Base-by-base conservation (phyloP, 228 moss, liverwort and hornwort genomes). In the Sphagnum magellanicum region DNA sequence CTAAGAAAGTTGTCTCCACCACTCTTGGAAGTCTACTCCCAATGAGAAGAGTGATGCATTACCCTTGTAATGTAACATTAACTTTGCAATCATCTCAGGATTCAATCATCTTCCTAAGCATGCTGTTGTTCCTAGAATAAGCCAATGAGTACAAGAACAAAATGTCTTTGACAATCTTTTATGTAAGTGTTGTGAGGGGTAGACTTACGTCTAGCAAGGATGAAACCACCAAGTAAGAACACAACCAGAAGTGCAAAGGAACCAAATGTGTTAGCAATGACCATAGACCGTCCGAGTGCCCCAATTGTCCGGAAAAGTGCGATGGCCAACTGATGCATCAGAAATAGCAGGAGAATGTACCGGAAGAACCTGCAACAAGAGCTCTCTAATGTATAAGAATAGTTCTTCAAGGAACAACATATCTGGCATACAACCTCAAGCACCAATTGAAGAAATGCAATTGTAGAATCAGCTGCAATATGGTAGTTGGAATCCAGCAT, bases 301-400 rank as follows among this genome's bases (percentile, higher is more conserved):
- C 93, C 97, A 59, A 97, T 84, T 32, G 81, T 64, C 67, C 97
- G 91, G 79, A 97, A 97, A 50, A 97, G 85, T 16, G 78, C 90
- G 46, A 97, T 49, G 51, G 97, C 93, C 93, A 97, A 88, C 77
- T 97, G 97, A 81, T 97, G 93, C 82, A 97, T 84, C 16, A 79
- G 12, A 68, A 97, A 88, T 6, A 97, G 84, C 48, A 97, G 71
- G 4, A 97, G 50, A 16, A 87, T 0, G 68, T 97, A 97, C 13
- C 88, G 87, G 72, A 93, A 97, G 75, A 97, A 97, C 63, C 97
- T 97, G 82, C 52, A 63, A 78, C 52, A 9, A 8, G 12, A 66
- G 17, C 53, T 50, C 15, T 6, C 13, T 67, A 12, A 50, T 80
- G 7, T 65, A 48, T 50, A 65, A 48, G 58, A 14, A 58, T 10